Percentiles rank a stretch among this genome's conserved stretches.
Evolutionary conservation across 2,329 filamentous ascomycete species (phyloP).

Genomic region (Aspergillus hortae): DNA sequence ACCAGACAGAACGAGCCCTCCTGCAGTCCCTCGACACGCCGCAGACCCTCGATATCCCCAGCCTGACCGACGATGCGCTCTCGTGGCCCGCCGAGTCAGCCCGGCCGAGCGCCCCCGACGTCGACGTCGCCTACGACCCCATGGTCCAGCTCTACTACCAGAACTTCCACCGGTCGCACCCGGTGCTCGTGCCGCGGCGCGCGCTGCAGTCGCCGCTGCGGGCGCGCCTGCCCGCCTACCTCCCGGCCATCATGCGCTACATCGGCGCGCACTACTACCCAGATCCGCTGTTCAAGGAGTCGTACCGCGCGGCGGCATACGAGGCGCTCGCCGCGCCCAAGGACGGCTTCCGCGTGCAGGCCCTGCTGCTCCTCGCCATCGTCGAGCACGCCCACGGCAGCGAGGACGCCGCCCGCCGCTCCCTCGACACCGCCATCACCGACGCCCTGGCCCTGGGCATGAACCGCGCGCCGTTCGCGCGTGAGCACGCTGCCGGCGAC

Average conservation of each 20-base stretch:
- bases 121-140: constrained; percentile 19
- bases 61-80: constrained; percentile 7
- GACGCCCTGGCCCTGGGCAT: constrained; percentile 70
- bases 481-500: constrained; percentile 45
- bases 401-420: constrained; percentile 18
- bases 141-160: constrained; percentile 49
- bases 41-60: constrained; percentile 4
- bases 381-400: constrained; percentile 25
- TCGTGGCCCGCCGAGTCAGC: constrained; percentile 1
- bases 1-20: constrained; percentile 9
- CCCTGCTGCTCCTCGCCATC: constrained; percentile 28
- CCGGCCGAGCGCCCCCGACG: constrained; percentile 2
- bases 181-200: constrained; percentile 47
- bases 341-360: constrained; percentile 31
- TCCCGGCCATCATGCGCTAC: constrained; percentile 48
- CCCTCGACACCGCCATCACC: constrained; percentile 60
- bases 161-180: constrained; percentile 50
- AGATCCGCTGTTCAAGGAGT: constrained; percentile 20
- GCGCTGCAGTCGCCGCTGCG: constrained; percentile 19
- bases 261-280: constrained; percentile 50
- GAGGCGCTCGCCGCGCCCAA: constrained; percentile 10
- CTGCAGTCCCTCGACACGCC: constrained; percentile 10
- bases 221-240: constrained; percentile 37
- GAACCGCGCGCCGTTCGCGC: constrained; percentile 59
- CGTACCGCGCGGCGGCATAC: constrained; percentile 18